These are phyloP conservation scores for Colletotrichum spaethianum DNA, from an alignment of 2,329 filamentous ascomycete species.

Conservation along the genomic window DNA sequence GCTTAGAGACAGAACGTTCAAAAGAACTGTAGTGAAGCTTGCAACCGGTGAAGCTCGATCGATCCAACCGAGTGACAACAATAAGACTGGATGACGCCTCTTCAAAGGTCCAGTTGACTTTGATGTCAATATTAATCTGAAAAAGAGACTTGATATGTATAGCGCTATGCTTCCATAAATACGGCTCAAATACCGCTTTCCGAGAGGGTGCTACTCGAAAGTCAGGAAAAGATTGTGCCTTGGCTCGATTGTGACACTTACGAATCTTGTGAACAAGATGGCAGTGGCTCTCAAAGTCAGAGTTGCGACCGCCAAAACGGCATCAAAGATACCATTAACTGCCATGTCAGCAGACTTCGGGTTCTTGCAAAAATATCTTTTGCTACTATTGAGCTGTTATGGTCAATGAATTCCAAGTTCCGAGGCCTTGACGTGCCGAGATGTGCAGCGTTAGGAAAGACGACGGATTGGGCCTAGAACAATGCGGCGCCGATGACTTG, in stretches of 20 bases:
- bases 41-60: not conserved
- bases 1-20: conserved; percentile 17
- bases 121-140: not conserved
- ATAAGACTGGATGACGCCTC: not conserved
- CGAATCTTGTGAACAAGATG: conserved; percentile 27
- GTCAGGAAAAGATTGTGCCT: not conserved
- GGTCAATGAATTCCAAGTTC: too few species aligned
- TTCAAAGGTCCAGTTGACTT: not conserved
- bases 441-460: not conserved
- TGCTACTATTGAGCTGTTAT: not conserved
- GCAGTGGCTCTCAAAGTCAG: conserved; percentile 3
- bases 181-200: conserved; percentile 19
- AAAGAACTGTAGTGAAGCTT: not conserved
- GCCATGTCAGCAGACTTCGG: not conserved
- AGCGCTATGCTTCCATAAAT: conserved; percentile 16
- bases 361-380: not conserved
- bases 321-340: not conserved
- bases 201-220: conserved; percentile 20
- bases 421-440: too few species aligned
- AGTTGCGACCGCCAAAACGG: conserved; percentile 16
- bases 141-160: not conserved
- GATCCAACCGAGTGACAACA: conserved; percentile 22
- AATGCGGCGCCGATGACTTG: not conserved
- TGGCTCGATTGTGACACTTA: not conserved
- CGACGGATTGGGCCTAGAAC: accelerated